phyloP scores from a whole-genome alignment of 2,329 filamentous ascomycete species.

The Verticillium nonalfalfae region DNA sequence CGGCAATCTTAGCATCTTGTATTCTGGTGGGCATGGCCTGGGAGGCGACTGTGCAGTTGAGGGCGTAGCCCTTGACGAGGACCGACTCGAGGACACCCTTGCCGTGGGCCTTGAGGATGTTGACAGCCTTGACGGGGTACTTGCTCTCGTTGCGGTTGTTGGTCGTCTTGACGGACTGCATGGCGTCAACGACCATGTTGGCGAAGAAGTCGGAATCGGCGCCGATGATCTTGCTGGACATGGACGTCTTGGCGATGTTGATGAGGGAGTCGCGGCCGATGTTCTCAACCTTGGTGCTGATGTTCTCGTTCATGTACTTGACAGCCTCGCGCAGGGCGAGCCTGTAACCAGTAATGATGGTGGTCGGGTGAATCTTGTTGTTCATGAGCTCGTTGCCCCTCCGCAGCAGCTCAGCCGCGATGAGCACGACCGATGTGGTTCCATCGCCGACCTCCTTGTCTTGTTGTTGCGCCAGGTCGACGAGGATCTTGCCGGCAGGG shows the following conservation, averaged over 20 bases:
- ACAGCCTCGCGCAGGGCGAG: conserved; percentile 92
- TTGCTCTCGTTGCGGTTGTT: conserved; percentile 89
- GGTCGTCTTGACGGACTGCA: conserved; percentile 87
- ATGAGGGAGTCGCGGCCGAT: conserved; percentile 85
- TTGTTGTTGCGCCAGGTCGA: conserved; percentile 96
- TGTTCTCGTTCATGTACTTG: conserved; percentile 98
- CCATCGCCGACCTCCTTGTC: conserved; percentile 99
- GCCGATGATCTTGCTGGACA: conserved; percentile 99
- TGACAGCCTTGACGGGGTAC: conserved; percentile 98
- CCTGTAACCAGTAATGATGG: conserved; percentile 97
- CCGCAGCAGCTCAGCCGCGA: conserved; percentile 89
- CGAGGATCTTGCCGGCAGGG: conserved; percentile 95
- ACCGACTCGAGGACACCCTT: conserved; percentile 86
- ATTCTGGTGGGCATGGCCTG: conserved; percentile 96
- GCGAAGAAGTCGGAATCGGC: conserved; percentile 94
- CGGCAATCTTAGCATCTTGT: conserved; percentile 91
- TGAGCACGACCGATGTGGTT: conserved; percentile 93
- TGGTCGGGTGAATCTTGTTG: conserved; percentile 99
- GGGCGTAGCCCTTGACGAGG: conserved; percentile 89
- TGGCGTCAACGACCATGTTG: conserved; percentile 94
- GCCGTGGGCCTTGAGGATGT: conserved; percentile 96
- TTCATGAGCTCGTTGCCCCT: conserved; percentile 98
- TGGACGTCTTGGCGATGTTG: conserved; percentile 96
- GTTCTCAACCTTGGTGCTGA: conserved; percentile 90
- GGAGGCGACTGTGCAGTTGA: conserved; percentile 98